Conservation (phyloP, 2,329 filamentous ascomycete genomes). For the Scedosporium apiospermum region DNA sequence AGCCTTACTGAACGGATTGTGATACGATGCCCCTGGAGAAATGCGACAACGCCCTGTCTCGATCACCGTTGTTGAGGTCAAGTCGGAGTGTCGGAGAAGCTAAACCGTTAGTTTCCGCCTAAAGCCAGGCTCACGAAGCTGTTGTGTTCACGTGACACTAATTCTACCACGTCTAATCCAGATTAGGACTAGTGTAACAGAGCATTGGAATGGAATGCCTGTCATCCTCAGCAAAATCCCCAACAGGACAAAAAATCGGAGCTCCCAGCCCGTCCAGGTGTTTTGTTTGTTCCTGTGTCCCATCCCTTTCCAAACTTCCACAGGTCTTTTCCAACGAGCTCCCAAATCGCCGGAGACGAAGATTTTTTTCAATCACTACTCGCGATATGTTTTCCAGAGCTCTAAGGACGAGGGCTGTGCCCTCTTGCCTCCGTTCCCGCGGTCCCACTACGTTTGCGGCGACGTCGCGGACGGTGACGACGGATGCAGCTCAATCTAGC, state of each 20-base stretch:
- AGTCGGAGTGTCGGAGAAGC: neutral
- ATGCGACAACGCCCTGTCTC: neutral
- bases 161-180: neutral
- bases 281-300: constrained; percentile 11
- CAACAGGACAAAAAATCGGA: constrained; percentile 36
- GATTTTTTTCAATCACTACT: neutral
- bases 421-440: constrained; percentile 47
- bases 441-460: constrained; percentile 33
- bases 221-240: constrained; percentile 22
- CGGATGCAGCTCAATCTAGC: constrained; percentile 86
- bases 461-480: constrained; percentile 73
- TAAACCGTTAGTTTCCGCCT: neutral
- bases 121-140: neutral
- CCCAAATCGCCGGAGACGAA: neutral
- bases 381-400: constrained; percentile 60
- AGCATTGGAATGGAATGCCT: neutral
- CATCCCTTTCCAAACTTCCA: constrained; percentile 1
- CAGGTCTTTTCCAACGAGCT: neutral
- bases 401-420: constrained; percentile 47
- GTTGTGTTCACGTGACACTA: constrained; percentile 2
- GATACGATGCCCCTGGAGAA: too few species aligned
- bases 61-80: neutral
- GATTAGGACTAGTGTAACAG: neutral
- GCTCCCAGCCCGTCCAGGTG: constrained; percentile 18
- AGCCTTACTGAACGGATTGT: too few species aligned